Conservation (phyloP, 257 asterid species). For the Solanum medicagineum region DNA sequence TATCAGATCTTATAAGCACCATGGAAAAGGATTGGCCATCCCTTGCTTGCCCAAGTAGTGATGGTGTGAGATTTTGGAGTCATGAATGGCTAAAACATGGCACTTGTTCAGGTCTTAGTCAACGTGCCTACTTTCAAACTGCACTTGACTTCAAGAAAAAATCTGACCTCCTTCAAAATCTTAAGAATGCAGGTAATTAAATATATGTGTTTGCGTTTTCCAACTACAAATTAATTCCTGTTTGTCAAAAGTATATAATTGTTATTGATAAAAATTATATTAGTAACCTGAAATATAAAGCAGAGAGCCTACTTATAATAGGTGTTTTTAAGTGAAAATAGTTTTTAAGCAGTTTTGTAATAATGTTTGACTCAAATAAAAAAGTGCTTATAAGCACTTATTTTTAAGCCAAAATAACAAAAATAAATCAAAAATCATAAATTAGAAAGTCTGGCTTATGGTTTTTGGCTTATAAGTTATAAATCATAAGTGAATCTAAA, state of each 20-base stretch:
- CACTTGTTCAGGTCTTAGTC: constrained; percentile 46
- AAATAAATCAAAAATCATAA: no score
- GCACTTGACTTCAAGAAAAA: constrained; percentile 48
- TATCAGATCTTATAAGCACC: constrained; percentile 36
- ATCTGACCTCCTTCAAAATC: constrained; percentile 48
- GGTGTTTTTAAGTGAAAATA: no score
- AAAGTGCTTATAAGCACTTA: no score
- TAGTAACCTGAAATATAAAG: neutral
- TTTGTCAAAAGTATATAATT: neutral
- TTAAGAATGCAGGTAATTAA: constrained; percentile 33
- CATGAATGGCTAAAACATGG: constrained; percentile 93
- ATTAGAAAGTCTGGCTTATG: no score
- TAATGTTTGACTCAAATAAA: no score
- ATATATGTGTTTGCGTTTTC: neutral
- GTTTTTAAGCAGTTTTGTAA: no score
- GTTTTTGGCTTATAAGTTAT: no score
- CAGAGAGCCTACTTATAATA: no score
- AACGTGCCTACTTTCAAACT: constrained; percentile 37
- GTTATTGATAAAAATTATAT: no score
- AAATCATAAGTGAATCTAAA: no score
- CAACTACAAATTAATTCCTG: neutral
- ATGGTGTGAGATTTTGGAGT: constrained; percentile 51
- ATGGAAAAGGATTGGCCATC: constrained; percentile 78
- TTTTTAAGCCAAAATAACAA: no score
- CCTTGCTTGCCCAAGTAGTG: constrained; percentile 59